phyloP scores from a whole-genome alignment of 2,329 filamentous ascomycete genomes.

The Curvularia hawaiiensis region DNA sequence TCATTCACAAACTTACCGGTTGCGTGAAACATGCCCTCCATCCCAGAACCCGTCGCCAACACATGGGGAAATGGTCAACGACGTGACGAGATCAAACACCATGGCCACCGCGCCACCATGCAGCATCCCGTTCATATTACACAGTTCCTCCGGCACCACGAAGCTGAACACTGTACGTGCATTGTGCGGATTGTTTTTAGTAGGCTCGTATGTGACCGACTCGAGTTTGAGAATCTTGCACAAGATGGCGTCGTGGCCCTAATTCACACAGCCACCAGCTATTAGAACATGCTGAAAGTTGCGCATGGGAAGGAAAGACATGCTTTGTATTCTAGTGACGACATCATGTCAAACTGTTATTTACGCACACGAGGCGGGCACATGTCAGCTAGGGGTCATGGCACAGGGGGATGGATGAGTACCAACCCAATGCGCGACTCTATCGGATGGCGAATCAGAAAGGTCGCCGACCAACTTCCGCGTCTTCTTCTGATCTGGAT shows the following conservation, averaged over 20 bases:
- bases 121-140: conserved; percentile 52
- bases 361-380: not conserved
- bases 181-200: conserved; percentile 34
- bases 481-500: conserved; percentile 7
- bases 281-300: not conserved
- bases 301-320: not conserved
- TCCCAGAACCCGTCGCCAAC: conserved; percentile 50
- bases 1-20: conserved; percentile 13
- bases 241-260: conserved; percentile 43
- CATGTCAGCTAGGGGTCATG: not conserved
- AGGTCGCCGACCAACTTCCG: not conserved
- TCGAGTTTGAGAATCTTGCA: conserved; percentile 42
- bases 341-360: conserved; percentile 28
- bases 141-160: conserved; percentile 50
- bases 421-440: conserved; percentile 27
- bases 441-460: not conserved
- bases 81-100: conserved; percentile 61
- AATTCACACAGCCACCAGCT: conserved; percentile 5
- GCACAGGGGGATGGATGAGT: not conserved
- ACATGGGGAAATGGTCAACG: conserved; percentile 43
- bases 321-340: conserved; percentile 32
- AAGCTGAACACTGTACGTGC: conserved; percentile 52
- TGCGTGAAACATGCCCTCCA: conserved; percentile 48
- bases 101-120: conserved; percentile 61
- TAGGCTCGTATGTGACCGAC: conserved; percentile 39